These are phyloP conservation scores for Punica granatum DNA, from an alignment of 345 rosid species.

Conservation along the genomic window DNA sequence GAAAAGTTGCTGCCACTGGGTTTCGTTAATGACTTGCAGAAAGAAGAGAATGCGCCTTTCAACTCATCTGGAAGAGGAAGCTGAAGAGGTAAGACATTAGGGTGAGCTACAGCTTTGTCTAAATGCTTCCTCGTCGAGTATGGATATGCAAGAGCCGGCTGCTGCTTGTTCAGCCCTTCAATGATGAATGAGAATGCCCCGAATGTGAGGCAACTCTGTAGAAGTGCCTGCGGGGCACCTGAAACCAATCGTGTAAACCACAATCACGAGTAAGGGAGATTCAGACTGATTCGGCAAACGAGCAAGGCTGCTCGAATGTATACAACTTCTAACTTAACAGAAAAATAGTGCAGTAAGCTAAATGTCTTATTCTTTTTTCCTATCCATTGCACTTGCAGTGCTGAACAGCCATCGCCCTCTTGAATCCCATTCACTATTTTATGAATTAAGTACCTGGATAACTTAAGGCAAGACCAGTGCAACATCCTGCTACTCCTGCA, in stretches of 20 bases:
- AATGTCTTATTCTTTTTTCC: not conserved
- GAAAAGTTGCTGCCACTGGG: conserved; percentile 25
- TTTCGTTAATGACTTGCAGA: conserved; percentile 44
- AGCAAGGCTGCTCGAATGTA: not conserved
- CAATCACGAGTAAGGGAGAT: not conserved
- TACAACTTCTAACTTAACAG: not conserved
- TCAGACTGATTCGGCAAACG: not conserved
- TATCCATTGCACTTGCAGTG: not conserved
- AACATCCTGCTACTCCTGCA: conserved; percentile 92
- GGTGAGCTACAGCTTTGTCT: not conserved
- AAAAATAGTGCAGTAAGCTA: not conserved
- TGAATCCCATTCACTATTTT: not conserved
- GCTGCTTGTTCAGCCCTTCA: conserved; percentile 68
- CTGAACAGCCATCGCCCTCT: not conserved
- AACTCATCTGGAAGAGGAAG: conserved; percentile 49
- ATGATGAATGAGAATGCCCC: conserved; percentile 75
- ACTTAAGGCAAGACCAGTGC: conserved; percentile 82
- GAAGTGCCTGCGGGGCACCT: conserved; percentile 72
- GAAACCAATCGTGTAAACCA: conserved; percentile 8
- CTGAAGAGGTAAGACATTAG: conserved; percentile 22
- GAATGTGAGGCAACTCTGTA: conserved; percentile 65
- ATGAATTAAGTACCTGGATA: conserved; percentile 47
- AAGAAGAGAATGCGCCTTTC: conserved; percentile 54
- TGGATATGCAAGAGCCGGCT: conserved; percentile 49
- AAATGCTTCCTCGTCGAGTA: not conserved